Conservation (phyloP, 176 grass and related monocot genomes). For the Triticum turgidum region DNA sequence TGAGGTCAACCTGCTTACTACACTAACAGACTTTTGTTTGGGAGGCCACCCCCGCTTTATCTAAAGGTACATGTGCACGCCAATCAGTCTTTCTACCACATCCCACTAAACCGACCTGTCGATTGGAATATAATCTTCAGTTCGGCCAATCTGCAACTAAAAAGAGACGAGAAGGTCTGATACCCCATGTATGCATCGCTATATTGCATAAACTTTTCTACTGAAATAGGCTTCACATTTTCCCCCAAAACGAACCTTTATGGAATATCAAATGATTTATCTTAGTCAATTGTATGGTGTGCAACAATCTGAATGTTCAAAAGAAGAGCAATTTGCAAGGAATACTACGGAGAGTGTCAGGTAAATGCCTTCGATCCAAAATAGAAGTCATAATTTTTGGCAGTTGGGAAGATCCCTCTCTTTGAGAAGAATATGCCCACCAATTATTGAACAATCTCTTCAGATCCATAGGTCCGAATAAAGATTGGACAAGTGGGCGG, state of each 20-base stretch:
- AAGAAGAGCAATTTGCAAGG: neutral
- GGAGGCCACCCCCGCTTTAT: constrained; percentile 1
- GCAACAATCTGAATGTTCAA: neutral
- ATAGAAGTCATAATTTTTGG: neutral
- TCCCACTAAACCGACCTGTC: constrained; percentile 4
- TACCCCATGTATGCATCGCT: neutral
- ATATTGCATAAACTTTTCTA: neutral
- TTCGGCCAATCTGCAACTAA: neutral
- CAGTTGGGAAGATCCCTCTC: neutral
- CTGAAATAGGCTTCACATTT: neutral
- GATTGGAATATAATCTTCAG: neutral
- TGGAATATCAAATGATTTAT: neutral
- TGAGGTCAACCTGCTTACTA: neutral
- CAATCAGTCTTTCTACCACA: neutral
- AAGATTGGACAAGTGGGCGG: constrained; percentile 12
- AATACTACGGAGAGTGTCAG: neutral
- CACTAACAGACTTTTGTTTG: neutral
- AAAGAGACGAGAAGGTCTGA: neutral
- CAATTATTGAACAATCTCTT: constrained; percentile 38
- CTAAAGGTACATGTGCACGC: neutral
- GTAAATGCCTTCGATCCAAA: neutral
- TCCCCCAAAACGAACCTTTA: neutral
- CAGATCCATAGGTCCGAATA: constrained; percentile 26
- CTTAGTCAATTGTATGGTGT: neutral
- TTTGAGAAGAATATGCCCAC: constrained; percentile 19